These are phyloP conservation scores for Alternaria gaisen DNA, from an alignment of 2,329 filamentous ascomycete species.

Conservation along the genomic window DNA sequence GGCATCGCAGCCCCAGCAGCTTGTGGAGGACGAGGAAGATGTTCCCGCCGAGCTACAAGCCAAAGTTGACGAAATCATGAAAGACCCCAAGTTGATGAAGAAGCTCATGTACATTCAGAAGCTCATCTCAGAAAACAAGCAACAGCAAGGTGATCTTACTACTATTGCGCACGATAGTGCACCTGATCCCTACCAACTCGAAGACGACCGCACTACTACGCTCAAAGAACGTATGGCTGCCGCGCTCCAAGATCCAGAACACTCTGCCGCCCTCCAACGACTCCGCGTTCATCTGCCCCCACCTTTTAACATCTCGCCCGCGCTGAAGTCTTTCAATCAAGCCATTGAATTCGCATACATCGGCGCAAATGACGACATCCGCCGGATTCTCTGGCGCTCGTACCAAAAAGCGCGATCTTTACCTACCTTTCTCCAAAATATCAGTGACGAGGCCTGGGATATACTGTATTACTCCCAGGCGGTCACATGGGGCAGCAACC, in stretches of 20 bases:
- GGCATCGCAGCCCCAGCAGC: conserved; percentile 7
- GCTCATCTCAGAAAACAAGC: conserved; percentile 29
- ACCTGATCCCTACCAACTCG: conserved; percentile 42
- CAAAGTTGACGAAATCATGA: conserved; percentile 47
- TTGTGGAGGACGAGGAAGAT: conserved; percentile 29
- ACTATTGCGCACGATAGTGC: conserved; percentile 33
- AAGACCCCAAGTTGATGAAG: conserved; percentile 45
- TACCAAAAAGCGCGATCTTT: conserved; percentile 45
- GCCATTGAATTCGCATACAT: conserved; percentile 47
- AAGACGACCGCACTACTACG: conserved; percentile 32
- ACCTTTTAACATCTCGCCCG: conserved; percentile 45
- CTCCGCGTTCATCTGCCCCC: conserved; percentile 41
- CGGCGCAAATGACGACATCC: conserved; percentile 48
- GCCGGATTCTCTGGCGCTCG: conserved; percentile 48
- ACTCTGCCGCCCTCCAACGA: conserved; percentile 36
- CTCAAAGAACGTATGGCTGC: conserved; percentile 37
- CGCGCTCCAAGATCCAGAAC: conserved; percentile 40
- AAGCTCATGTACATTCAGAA: conserved; percentile 45
- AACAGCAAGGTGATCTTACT: conserved; percentile 21
- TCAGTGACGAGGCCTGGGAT: conserved; percentile 50
- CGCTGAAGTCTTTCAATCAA: conserved; percentile 46
- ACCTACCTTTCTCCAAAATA: conserved; percentile 44
- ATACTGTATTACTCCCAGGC: conserved; percentile 51
- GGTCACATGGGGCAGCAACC: conserved; percentile 47
- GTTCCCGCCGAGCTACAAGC: conserved; percentile 42